Evolutionary conservation across 768 basidiomycete species (phyloP).

Genomic region (Mycena leptocephala): DNA sequence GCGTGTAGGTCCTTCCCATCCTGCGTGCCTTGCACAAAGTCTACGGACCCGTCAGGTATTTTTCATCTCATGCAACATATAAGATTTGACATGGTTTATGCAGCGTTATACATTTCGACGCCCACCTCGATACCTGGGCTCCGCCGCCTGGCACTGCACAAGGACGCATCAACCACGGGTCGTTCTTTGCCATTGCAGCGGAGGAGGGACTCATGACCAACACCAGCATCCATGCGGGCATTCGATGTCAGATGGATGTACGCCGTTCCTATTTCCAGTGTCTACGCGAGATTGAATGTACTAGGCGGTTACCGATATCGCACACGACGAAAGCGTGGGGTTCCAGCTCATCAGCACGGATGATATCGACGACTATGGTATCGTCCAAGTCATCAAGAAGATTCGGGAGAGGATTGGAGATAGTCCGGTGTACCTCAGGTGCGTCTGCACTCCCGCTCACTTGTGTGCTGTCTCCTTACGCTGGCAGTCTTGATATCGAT

Average conservation of each 20-base stretch:
- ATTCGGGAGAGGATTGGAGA: conserved; percentile 73
- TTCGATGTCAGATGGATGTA: conserved; percentile 53
- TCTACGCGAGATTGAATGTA: background rate
- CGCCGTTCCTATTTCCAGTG: background rate
- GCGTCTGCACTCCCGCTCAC: background rate
- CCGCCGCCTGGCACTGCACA: conserved; percentile 57
- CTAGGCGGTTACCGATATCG: conserved; percentile 5
- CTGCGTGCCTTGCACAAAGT: conserved; percentile 76
- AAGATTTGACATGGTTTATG: conserved; percentile 55
- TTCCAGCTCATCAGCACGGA: conserved; percentile 48
- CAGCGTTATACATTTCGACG: conserved; percentile 77
- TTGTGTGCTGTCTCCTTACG: background rate
- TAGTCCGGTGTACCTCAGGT: conserved; percentile 76
- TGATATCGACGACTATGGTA: conserved; percentile 77
- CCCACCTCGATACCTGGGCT: conserved; percentile 73
- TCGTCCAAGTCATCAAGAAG: conserved; percentile 66
- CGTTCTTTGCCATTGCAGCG: conserved; percentile 77
- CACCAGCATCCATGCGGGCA: conserved; percentile 79
- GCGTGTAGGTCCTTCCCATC: conserved; percentile 66
- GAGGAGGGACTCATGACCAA: conserved; percentile 75
- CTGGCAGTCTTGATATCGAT: conserved; percentile 72
- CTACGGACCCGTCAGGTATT: conserved; percentile 76
- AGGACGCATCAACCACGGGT: conserved; percentile 75
- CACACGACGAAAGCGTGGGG: conserved; percentile 13
- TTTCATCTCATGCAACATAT: conserved; percentile 65